Percentiles rank a stretch among this genome's conserved stretches.
Evolutionary conservation across 1,139 yeast genomes (phyloP).

Genomic region (Protomyces inouyei): DNA sequence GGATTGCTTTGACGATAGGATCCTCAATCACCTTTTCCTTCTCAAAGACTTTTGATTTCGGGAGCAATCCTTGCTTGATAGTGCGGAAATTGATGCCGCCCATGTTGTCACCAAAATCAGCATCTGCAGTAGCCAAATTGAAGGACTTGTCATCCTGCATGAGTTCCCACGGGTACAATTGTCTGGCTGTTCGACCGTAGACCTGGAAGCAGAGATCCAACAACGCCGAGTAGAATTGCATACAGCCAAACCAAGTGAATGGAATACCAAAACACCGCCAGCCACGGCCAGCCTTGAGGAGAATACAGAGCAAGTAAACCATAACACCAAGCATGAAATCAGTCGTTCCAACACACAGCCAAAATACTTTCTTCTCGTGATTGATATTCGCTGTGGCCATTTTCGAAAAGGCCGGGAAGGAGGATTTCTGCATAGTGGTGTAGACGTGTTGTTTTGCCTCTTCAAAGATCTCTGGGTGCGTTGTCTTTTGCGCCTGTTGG

Average conservation of each 20-base stretch:
- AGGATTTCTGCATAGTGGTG: constrained; percentile 18
- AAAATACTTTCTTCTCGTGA: constrained; percentile 19
- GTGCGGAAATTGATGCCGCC: constrained; percentile 19
- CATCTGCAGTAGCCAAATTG: constrained; percentile 20
- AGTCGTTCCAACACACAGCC: constrained; percentile 17
- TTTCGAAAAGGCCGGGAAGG: constrained; percentile 20
- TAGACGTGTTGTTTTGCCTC: constrained; percentile 24
- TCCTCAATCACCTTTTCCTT: constrained; percentile 26
- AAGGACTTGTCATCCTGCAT: constrained; percentile 24
- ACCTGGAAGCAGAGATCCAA: constrained; percentile 24
- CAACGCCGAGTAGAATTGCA: constrained; percentile 24
- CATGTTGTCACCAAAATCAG: constrained; percentile 11
- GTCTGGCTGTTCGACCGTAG: constrained; percentile 26
- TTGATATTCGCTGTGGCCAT: constrained; percentile 22
- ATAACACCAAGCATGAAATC: constrained; percentile 19
- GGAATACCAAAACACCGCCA: constrained; percentile 24
- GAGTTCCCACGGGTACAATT: constrained; percentile 25
- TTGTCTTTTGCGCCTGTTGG: constrained; percentile 14
- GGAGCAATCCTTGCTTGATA: constrained; percentile 11
- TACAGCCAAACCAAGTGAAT: constrained; percentile 26
- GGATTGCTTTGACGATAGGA: constrained; percentile 20
- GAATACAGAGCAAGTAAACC: constrained; percentile 21
- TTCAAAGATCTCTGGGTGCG: constrained; percentile 22
- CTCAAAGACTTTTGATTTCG: constrained; percentile 22
- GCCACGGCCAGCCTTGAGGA: constrained; percentile 22